Conservation (phyloP, 2,329 filamentous ascomycete species). For the Penicillium sp. region DNA sequence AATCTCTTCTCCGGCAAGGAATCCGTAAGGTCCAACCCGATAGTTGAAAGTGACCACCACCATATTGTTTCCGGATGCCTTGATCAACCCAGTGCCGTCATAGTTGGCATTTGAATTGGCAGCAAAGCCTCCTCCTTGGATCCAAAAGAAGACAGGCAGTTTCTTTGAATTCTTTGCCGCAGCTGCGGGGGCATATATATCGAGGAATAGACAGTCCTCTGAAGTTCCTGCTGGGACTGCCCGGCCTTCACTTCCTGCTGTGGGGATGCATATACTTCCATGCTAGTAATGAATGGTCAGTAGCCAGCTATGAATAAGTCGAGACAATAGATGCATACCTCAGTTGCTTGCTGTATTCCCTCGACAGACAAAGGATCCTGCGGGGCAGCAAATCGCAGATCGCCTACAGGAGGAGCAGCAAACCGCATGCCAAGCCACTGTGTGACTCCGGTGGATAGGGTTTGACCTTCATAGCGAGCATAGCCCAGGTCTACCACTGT, state of each 20-base stretch:
- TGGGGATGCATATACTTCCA: slow-evolving; percentile 54
- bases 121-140: slow-evolving; percentile 57
- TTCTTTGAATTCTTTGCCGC: slow-evolving; percentile 25
- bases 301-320: neutral
- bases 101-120: slow-evolving; percentile 51
- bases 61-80: slow-evolving; percentile 52
- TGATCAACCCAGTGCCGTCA: slow-evolving; percentile 54
- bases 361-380: slow-evolving; percentile 48
- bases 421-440: slow-evolving; percentile 69
- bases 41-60: slow-evolving; percentile 68
- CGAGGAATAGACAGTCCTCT: slow-evolving; percentile 38
- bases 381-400: slow-evolving; percentile 59
- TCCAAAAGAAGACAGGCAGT: slow-evolving; percentile 57
- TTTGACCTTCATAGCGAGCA: slow-evolving; percentile 54
- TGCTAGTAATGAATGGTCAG: slow-evolving; percentile 27
- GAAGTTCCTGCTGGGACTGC: slow-evolving; percentile 46
- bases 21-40: slow-evolving; percentile 65
- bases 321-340: slow-evolving; percentile 34
- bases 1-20: slow-evolving; percentile 54
- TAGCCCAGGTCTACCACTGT: slow-evolving; percentile 56
- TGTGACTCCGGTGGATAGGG: slow-evolving; percentile 50
- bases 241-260: slow-evolving; percentile 48
- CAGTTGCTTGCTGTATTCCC: slow-evolving; percentile 47
- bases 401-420: slow-evolving; percentile 59
- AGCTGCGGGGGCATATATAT: slow-evolving; percentile 34